Evolutionary conservation across 2,329 filamentous ascomycete genomes (phyloP), one percentile per base, ranked within the genome.

Genomic region (Cordyceps javanica): DNA sequence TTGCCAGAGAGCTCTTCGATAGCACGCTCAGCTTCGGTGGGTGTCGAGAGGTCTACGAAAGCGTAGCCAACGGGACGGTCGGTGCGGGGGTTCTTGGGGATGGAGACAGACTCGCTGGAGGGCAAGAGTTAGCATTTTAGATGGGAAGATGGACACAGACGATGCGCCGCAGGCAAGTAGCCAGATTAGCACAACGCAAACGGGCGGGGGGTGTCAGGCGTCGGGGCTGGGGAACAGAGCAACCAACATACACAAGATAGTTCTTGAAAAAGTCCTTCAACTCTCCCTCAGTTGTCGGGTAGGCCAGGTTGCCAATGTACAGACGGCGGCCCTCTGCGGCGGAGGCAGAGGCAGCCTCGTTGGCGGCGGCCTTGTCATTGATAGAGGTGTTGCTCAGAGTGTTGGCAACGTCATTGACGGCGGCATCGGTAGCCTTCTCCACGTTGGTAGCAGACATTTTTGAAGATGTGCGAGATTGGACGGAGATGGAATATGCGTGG

Each of bases 241-340:
- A n/a, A 42, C 38, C 48, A 50, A 90, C 93, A 85, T 85, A 99
- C 94, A 99, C 91, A 82, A 94, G 89, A 85, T 96, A 97, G 78
- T 88, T 90, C 85, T 94, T 93, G 89, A 99, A 99, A 86, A 99
- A 99, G 70, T 94, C 90, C 85, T 95, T 96, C 85, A 99, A 91
- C 88, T 97, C 91, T 88, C 90, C 94, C 90, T 97, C 94, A 77
- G 91, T 96, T 87, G 94, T 97, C 88, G 93, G 92, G 78, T 99
- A 99, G 72, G 94, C 94, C 86, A 99, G 90, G 85, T 99, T 99
- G 83, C 94, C 94, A 82, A 99, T 97, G 82, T 99, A 99, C 72
- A 99, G 89, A 82, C 94, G 91, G 82, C 94, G 91, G 77, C 94
- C 93, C 84, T 99, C 94, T 78, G 93, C 92, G 77, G 94, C 94